Percentiles rank a stretch among this genome's conserved stretches.
These are phyloP conservation scores for Colletotrichum sp. DNA, from an alignment of 2,329 filamentous ascomycete species.

Conservation along the genomic window DNA sequence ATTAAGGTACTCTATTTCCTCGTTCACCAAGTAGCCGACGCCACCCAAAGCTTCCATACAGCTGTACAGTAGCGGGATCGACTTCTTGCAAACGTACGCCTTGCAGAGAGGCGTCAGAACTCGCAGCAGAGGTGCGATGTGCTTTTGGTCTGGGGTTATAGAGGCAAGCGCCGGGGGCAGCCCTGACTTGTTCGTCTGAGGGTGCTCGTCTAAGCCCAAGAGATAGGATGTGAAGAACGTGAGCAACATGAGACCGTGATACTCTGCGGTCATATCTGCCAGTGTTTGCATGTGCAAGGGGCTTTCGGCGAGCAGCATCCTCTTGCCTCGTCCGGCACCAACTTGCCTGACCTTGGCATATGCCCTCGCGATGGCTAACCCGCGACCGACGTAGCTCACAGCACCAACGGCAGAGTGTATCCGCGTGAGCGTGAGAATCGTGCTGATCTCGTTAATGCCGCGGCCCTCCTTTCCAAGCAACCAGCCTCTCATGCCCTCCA, in stretches of 20 bases:
- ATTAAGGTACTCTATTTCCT: constrained; percentile 65
- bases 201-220: constrained; percentile 59
- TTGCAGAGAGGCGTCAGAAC: constrained; percentile 66
- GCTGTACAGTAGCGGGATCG: constrained; percentile 54
- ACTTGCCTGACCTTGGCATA: constrained; percentile 63
- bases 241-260: constrained; percentile 62
- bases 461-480: constrained; percentile 70
- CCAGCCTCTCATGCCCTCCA: constrained; percentile 67
- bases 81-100: constrained; percentile 57
- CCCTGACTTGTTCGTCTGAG: neutral
- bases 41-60: constrained; percentile 71
- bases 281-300: constrained; percentile 64
- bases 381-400: constrained; percentile 59
- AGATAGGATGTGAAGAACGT: constrained; percentile 58
- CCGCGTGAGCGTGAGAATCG: constrained; percentile 71
- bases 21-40: constrained; percentile 70
- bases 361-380: constrained; percentile 60
- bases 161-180: neutral
- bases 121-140: constrained; percentile 53
- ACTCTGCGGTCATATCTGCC: constrained; percentile 59
- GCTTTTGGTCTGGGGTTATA: constrained; percentile 37
- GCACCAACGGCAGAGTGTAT: constrained; percentile 61
- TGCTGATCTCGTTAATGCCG: constrained; percentile 72
- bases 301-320: constrained; percentile 54
- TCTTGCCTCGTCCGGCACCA: constrained; percentile 30